Evolutionary conservation across 768 basidiomycete genomes (phyloP).

Genomic region (Lactarius trivialis): DNA sequence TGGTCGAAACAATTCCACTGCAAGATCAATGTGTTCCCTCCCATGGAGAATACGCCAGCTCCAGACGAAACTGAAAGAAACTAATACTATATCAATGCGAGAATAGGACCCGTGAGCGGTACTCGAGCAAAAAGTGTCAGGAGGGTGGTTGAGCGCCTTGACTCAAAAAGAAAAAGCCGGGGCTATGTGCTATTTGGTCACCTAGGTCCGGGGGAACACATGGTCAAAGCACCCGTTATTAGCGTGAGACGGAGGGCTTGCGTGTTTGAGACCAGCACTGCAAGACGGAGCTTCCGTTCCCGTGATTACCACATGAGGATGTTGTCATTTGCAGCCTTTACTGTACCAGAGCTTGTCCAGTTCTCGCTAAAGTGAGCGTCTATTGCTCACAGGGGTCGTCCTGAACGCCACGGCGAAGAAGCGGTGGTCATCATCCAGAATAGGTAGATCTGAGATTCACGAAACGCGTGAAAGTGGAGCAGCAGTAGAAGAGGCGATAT

Average conservation of each 20-base stretch:
- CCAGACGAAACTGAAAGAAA: background rate
- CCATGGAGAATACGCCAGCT: background rate
- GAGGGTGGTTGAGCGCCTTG: background rate
- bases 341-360: background rate
- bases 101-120: background rate
- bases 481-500: background rate
- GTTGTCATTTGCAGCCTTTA: background rate
- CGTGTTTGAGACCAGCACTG: background rate
- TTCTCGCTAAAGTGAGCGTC: background rate
- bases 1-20: background rate
- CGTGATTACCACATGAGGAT: background rate
- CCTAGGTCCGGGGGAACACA: background rate
- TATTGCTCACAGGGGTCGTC: background rate
- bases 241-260: background rate
- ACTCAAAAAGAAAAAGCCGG: background rate
- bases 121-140: background rate
- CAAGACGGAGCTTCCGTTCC: background rate
- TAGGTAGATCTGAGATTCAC: background rate
- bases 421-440: background rate
- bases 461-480: background rate
- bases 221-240: background rate
- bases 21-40: background rate
- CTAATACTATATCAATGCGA: slow-evolving; percentile 4
- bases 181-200: background rate
- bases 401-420: background rate